Base-by-base conservation (phyloP, 768 basidiomycete genomes). In the Amanita inopinata region DNA sequence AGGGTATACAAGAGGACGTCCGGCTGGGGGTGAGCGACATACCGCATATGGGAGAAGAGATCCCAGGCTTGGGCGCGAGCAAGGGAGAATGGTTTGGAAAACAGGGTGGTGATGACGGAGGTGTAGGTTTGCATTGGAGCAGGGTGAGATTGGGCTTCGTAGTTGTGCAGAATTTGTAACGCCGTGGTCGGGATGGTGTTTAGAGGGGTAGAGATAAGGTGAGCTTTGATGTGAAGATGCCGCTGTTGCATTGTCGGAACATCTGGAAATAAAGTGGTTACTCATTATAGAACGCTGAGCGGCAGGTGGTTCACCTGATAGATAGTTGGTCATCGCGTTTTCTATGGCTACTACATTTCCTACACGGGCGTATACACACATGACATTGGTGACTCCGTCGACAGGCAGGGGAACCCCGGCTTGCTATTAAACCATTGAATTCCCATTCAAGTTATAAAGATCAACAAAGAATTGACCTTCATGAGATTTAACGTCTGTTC, bases 31-130 rank as follows among this genome's bases (percentile, higher is more conserved):
- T 98, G 91, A 1, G 94, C 89, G 10, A 88, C 86, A 47, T 96
- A 92, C 34, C 94, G 87, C 87, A 96, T 93, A 60, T 99, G 94
- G 2, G 85, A 68, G 59, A 89, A 97, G 30, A 97, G 73, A 55
- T 98, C 89, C 89, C 90, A 96, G 2, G 87, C 93, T 47, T 88
- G 81, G 0, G 86, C 83, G 23, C 73, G 74, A 2, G 74, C 75
- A 1, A 70, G 51, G 3, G 74, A 63, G 20, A 66, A 70, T 5
- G 63, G 66, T 19, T 66, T 63, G 32, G 66, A 65, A 51, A 74
- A 75, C 24, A 80, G 78, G 33, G 69, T 59, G 4, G 65, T 63
- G 46, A 94, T 83, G 35, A 81, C 61, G 15, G 75, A 66, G 6
- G 77, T 78, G 60, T 97, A 96, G 0, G 84, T 76, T 30, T 68